Conservation (phyloP, 2,329 filamentous ascomycete species). For the Talaromyces sp. region DNA sequence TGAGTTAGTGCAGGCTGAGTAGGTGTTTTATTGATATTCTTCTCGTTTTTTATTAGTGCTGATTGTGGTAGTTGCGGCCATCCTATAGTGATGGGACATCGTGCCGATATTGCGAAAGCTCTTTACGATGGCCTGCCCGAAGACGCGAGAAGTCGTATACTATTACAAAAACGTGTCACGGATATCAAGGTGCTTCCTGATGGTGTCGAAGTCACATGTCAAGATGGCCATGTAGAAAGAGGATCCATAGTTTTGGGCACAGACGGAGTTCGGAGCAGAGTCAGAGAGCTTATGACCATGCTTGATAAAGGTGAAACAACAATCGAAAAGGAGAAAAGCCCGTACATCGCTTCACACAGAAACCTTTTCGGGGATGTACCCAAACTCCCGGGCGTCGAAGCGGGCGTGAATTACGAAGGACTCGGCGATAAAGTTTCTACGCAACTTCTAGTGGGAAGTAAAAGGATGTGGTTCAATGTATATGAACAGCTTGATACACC, state of each 20-base stretch:
- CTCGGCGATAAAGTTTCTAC: background rate
- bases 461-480: slow-evolving; percentile 1
- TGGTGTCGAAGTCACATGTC: slow-evolving; percentile 30
- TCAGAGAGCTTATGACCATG: slow-evolving; percentile 20
- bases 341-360: background rate
- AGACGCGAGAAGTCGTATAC: slow-evolving; percentile 25
- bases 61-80: slow-evolving; percentile 8
- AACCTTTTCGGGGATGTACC: background rate
- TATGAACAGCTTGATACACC: slow-evolving; percentile 6
- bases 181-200: slow-evolving; percentile 7
- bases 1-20: background rate
- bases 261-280: slow-evolving; percentile 41
- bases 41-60: slow-evolving; percentile 21
- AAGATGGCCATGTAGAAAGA: slow-evolving; percentile 31
- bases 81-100: slow-evolving; percentile 11
- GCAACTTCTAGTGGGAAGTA: slow-evolving; percentile 4
- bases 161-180: slow-evolving; percentile 24
- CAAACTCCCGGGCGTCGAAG: slow-evolving; percentile 2
- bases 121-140: slow-evolving; percentile 29
- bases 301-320: background rate
- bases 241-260: slow-evolving; percentile 39
- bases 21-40: slow-evolving; percentile 17
- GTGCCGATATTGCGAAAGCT: slow-evolving; percentile 6
- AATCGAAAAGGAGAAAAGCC: slow-evolving; percentile 2
- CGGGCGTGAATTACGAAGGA: slow-evolving; percentile 5